Conservation (phyloP, 2,329 filamentous ascomycete species). For the Metarhizium sp. region DNA sequence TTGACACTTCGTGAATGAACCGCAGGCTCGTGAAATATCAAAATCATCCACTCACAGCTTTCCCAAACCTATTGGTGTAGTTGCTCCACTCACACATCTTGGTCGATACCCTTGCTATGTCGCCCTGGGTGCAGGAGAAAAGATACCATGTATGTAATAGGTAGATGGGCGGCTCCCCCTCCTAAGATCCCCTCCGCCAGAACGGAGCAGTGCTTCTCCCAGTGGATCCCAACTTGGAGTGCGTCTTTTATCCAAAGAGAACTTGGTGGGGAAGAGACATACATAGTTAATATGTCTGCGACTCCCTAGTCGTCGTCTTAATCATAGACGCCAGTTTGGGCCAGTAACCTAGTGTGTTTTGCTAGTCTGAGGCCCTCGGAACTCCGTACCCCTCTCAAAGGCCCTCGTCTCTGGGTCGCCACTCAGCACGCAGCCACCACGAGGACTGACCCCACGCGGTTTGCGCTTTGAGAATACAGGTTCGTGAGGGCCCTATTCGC, state of each 20-base stretch:
- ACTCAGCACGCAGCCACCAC: conserved; percentile 3
- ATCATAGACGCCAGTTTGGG: background rate
- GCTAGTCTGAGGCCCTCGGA: background rate
- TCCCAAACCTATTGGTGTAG: background rate
- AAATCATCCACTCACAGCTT: background rate
- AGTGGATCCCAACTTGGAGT: background rate
- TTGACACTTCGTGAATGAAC: background rate
- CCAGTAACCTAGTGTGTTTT: conserved; percentile 1
- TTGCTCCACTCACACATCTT: conserved; percentile 2
- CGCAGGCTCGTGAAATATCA: background rate
- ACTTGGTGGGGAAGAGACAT: background rate
- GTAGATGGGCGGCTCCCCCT: background rate
- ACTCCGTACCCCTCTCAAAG: background rate
- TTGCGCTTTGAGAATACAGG: background rate
- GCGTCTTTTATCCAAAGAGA: background rate
- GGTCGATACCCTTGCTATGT: background rate
- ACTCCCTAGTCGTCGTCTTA: background rate
- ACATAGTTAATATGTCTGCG: background rate
- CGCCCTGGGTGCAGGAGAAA: background rate
- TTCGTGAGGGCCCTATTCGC: background rate
- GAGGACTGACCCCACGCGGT: conserved; percentile 2
- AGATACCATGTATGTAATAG: background rate
- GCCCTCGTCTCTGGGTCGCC: background rate
- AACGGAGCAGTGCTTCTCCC: background rate
- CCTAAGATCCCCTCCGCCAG: background rate